phyloP scores from a whole-genome alignment of 2,329 filamentous ascomycete genomes.

The Basipetospora chlamydospora region DNA sequence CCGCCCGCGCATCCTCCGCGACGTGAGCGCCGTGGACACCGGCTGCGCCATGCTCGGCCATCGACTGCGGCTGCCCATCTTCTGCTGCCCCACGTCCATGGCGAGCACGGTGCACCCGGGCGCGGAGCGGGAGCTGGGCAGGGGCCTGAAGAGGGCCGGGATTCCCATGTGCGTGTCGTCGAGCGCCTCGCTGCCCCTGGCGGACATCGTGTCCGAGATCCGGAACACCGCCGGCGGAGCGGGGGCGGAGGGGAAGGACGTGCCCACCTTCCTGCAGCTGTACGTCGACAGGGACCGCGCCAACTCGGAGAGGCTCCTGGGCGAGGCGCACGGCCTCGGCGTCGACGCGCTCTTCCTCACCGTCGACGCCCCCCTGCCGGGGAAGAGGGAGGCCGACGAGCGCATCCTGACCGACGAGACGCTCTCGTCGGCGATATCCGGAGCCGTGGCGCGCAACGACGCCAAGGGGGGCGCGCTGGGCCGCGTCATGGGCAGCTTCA shows the following conservation, averaged over 20 bases:
- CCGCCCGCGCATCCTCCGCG: constrained; percentile 40
- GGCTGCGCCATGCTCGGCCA: constrained; percentile 39
- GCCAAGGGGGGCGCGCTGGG: constrained; percentile 38
- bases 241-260: neutral
- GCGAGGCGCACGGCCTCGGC: constrained; percentile 27
- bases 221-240: neutral
- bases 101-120: constrained; percentile 47
- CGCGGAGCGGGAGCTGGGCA: constrained; percentile 45
- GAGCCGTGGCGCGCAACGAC: constrained; percentile 33
- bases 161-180: constrained; percentile 48
- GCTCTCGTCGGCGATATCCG: constrained; percentile 32
- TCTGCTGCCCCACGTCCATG: constrained; percentile 51
- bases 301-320: constrained; percentile 34
- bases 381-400: constrained; percentile 36
- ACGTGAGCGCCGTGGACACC: constrained; percentile 37
- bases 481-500: constrained; percentile 38
- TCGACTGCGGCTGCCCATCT: constrained; percentile 39
- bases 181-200: constrained; percentile 42
- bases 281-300: constrained; percentile 43
- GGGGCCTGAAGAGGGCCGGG: constrained; percentile 32
- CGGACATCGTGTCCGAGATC: constrained; percentile 28
- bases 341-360: constrained; percentile 42
- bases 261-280: constrained; percentile 40
- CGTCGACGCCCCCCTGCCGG: constrained; percentile 40
- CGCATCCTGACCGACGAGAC: constrained; percentile 31